phyloP scores from a whole-genome alignment of 2,329 filamentous ascomycete species.

The Cladophialophora immunda region DNA sequence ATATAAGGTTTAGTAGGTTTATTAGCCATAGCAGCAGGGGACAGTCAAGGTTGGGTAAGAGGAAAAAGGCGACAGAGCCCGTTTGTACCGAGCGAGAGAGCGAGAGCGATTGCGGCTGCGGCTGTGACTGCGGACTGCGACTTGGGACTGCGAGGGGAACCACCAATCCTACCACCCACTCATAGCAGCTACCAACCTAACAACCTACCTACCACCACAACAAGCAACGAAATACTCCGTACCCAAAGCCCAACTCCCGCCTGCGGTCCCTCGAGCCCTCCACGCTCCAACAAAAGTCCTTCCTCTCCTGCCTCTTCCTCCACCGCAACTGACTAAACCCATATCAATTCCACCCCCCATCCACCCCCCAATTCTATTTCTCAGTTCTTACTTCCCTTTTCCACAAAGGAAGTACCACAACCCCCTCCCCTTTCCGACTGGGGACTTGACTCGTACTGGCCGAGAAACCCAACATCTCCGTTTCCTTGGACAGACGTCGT shows the following conservation, averaged over 20 bases:
- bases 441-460: neutral
- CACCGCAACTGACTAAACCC: conserved; percentile 4
- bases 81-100: conserved; percentile 1
- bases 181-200: too few species aligned
- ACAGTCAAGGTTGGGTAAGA: neutral
- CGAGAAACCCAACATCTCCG: neutral
- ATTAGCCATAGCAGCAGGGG: neutral
- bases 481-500: conserved; percentile 11
- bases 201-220: too few species aligned
- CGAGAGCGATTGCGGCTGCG: neutral
- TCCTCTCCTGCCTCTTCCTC: conserved; percentile 15
- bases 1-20: conserved; percentile 10
- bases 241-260: neutral
- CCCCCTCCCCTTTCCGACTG: neutral
- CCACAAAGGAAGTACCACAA: neutral
- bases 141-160: too few species aligned
- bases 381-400: conserved; percentile 10
- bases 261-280: conserved; percentile 2
- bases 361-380: neutral
- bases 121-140: neutral
- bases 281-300: conserved; percentile 9
- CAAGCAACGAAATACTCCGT: neutral
- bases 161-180: neutral
- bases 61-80: neutral
- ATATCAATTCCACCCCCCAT: neutral